Conservation (phyloP, 2,329 filamentous ascomycete species). For the Alternaria sp. region DNA sequence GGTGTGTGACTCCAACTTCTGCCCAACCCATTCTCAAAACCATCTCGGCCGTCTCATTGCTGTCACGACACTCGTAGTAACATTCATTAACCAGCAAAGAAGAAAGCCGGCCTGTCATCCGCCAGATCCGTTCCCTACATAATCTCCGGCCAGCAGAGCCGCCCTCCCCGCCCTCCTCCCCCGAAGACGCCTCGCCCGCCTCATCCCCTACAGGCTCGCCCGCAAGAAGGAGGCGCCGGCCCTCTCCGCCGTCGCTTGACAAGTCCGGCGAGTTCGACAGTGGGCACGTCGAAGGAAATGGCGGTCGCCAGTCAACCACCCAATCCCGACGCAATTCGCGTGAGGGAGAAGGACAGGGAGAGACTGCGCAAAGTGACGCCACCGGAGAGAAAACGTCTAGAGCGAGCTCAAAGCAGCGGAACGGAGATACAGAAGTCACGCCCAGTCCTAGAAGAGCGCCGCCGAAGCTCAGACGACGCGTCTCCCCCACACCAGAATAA, state of each 20-base stretch:
- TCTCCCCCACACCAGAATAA: conserved; percentile 36
- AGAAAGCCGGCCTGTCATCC: conserved; percentile 47
- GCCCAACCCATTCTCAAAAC: conserved; percentile 20
- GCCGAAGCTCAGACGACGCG: conserved; percentile 46
- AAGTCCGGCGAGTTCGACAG: conserved; percentile 47
- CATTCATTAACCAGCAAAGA: conserved; percentile 50
- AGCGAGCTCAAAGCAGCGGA: conserved; percentile 19
- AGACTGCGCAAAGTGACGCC: conserved; percentile 38
- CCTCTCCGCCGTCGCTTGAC: conserved; percentile 50
- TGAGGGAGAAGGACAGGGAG: conserved; percentile 35
- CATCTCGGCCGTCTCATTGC: conserved; percentile 18
- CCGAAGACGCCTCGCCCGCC: conserved; percentile 35
- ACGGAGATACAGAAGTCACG: conserved; percentile 29
- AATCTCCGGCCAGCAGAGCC: conserved; percentile 42
- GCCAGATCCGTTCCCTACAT: conserved; percentile 41
- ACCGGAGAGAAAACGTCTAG: conserved; percentile 31
- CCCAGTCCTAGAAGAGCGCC: conserved; percentile 47
- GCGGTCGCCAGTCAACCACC: conserved; percentile 38
- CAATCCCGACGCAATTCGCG: conserved; percentile 35
- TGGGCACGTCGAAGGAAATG: conserved; percentile 45
- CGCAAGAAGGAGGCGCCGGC: conserved; percentile 41
- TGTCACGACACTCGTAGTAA: conserved; percentile 40
- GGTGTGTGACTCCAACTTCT: conserved; percentile 45
- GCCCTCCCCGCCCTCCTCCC: conserved; percentile 44
- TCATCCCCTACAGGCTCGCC: conserved; percentile 45